Conservation (phyloP, 139 green algal species). For the Pleodorina starrii region DNA sequence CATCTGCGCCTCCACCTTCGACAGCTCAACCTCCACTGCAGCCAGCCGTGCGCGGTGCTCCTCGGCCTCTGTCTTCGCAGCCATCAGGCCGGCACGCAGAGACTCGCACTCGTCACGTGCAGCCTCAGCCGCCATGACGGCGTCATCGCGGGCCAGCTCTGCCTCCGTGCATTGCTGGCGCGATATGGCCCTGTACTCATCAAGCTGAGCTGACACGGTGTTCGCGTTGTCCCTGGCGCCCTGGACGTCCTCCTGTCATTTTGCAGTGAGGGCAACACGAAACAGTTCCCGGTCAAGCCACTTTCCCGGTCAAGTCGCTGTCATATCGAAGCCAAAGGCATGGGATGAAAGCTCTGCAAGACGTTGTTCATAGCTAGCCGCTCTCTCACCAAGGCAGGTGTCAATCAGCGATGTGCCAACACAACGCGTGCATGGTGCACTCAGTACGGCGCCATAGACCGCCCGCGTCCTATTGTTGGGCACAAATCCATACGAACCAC, state of each 20-base stretch:
- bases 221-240: neutral
- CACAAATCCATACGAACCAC: too few relatives aligned
- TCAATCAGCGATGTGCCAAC: too few relatives aligned
- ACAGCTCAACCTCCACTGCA: constrained; percentile 1
- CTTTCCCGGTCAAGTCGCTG: too few relatives aligned
- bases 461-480: too few relatives aligned
- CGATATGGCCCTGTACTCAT: neutral
- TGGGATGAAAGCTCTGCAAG: too few relatives aligned
- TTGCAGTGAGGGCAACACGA: neutral
- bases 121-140: neutral
- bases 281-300: too few relatives aligned
- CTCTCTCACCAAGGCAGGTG: too few relatives aligned
- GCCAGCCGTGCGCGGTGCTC: neutral
- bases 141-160: neutral
- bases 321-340: too few relatives aligned
- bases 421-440: too few relatives aligned
- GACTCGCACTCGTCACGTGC: neutral
- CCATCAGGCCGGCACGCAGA: neutral
- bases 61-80: neutral
- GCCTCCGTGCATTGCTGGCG: neutral
- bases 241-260: neutral
- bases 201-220: neutral
- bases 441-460: too few relatives aligned
- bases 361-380: too few relatives aligned
- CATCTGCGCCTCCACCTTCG: neutral